These are phyloP conservation scores for Seminavis robusta DNA, from an alignment of 108 stramenopile species.

Conservation along the genomic window DNA sequence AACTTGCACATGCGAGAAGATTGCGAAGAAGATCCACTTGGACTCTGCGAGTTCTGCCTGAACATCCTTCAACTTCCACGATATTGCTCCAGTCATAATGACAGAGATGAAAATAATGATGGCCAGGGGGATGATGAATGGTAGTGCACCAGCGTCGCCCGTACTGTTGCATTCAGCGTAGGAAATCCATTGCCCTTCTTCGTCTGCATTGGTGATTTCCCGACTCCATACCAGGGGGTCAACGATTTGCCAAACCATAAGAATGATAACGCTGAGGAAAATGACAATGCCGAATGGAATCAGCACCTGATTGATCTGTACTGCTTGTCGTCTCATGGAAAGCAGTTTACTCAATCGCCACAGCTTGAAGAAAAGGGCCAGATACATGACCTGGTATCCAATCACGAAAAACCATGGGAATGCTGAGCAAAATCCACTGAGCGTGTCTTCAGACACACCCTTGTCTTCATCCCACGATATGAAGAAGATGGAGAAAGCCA, in stretches of 20 bases:
- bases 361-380: constrained; percentile 5
- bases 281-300: constrained; percentile 3
- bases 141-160: neutral
- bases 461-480: constrained; percentile 25
- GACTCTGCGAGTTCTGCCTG: constrained; percentile 15
- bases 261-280: neutral
- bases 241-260: constrained; percentile 1
- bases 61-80: constrained; percentile 20
- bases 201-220: neutral
- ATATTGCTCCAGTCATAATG: neutral
- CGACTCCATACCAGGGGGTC: constrained; percentile 11
- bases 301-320: neutral
- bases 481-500: constrained; percentile 1
- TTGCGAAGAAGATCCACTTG: constrained; percentile 13
- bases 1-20: constrained; percentile 19
- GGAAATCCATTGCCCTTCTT: neutral
- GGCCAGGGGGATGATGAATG: constrained; percentile 5
- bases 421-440: constrained; percentile 1
- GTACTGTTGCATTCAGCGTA: constrained; percentile 10
- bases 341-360: constrained; percentile 16
- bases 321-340: neutral
- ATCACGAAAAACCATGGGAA: constrained; percentile 23
- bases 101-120: constrained; percentile 1
- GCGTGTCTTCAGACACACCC: constrained; percentile 2
- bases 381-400: constrained; percentile 12